Base-by-base conservation (phyloP, 257 asterid genomes). In the Plectranthus barbatus region DNA sequence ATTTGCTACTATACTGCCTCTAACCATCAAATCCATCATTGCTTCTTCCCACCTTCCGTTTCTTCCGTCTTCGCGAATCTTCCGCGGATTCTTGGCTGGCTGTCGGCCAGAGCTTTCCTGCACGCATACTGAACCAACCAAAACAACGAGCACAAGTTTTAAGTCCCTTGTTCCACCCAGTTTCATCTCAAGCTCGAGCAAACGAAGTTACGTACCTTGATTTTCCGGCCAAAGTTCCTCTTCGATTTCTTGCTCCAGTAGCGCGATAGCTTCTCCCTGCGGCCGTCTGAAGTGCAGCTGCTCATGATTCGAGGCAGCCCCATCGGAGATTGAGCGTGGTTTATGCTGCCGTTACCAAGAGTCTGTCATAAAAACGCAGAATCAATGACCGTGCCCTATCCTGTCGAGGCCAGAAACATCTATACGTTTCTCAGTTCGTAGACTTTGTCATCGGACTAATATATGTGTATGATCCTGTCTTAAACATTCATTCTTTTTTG, bases 31-130 rank as follows among this genome's bases (percentile, higher is more conserved):
- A 21, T 7, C 3, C 5, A 67, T 72, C 46, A 77, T 54, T 40
- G 81, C 83, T 77, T 82, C 86, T 74, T 82, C 60, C 66, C 64
- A 55, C 57, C 13, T 40, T 81, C 80, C 3, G 44, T 46, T 62
- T 82, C 87, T 31, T 88, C 91, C 0, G 94, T 88, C 80, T 83
- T 91, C 0, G 96, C 98, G 47, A 91, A 91, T 79, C 98, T 84
- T 47, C 98, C 98, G 2, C 96, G 94, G 60, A 91, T 79, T 71
- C 98, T 84, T 5, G 98, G 98, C 64, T 91, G 98, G 77, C 85
- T 91, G 54, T 91, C 98, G 0, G 98, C 98, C 74, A 91, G 74
- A 10, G 92, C 98, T 78, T 91, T 91, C 94, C 98, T 84, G 94
- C 98, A 91, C 49, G 96, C 98, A 42, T 91, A 91, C 98, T 91